Conservation (phyloP, 495 filamentous ascomycete genomes). For the Aspergillus sclerotiicarbonarius region DNA sequence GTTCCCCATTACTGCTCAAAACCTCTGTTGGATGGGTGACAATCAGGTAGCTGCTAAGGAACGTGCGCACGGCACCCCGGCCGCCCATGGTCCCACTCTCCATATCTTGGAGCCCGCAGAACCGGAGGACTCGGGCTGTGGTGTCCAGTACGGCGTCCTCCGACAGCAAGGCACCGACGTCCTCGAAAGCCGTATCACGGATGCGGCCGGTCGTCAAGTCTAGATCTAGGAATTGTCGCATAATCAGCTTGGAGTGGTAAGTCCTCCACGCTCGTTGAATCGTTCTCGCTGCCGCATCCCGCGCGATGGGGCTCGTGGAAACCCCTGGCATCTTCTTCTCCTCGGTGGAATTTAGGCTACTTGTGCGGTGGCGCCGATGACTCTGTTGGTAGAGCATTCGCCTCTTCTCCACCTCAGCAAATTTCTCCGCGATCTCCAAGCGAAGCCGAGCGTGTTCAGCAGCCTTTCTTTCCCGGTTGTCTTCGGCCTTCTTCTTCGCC, state of each 20-base stretch:
- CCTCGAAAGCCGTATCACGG: conserved; percentile 74
- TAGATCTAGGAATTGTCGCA: conserved; percentile 65
- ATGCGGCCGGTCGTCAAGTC: conserved; percentile 73
- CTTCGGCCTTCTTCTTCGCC: conserved; percentile 90
- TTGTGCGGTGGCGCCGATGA: conserved; percentile 62
- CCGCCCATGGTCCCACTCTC: conserved; percentile 66
- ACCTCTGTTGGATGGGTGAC: conserved; percentile 90
- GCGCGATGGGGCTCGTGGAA: conserved; percentile 48
- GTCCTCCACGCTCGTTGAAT: conserved; percentile 81
- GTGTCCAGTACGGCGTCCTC: conserved; percentile 67
- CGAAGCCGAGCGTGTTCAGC: conserved; percentile 74
- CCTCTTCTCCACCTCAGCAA: conserved; percentile 83
- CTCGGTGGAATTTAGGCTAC: conserved; percentile 56
- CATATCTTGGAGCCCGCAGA: conserved; percentile 73
- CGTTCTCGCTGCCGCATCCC: conserved; percentile 64
- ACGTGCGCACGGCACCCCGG: conserved; percentile 80
- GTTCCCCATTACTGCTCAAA: conserved; percentile 76
- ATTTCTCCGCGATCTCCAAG: conserved; percentile 81
- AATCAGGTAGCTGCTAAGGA: conserved; percentile 90
- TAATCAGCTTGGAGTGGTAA: conserved; percentile 53
- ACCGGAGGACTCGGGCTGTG: conserved; percentile 69
- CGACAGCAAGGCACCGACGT: conserved; percentile 73
- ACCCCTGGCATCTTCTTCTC: conserved; percentile 51
- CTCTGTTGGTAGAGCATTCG: conserved; percentile 53
- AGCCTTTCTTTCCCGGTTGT: conserved; percentile 85